Conservation (phyloP, 2,329 filamentous ascomycete genomes). For the Bipolaris oryzae region DNA sequence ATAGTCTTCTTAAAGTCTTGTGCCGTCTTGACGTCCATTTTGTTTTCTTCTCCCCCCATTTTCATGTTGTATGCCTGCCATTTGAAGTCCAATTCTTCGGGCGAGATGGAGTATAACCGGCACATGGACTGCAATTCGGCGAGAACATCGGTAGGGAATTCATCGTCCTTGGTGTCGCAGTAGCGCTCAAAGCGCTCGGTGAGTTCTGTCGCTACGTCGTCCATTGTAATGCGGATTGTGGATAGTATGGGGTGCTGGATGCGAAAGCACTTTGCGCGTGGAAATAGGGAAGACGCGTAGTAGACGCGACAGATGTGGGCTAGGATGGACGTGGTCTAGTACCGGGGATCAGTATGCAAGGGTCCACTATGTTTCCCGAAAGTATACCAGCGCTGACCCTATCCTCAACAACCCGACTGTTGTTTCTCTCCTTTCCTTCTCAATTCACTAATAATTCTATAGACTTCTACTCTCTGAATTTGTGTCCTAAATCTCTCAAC, state of each 20-base stretch:
- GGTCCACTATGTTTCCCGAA: conserved; percentile 21
- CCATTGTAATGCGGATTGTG: conserved; percentile 49
- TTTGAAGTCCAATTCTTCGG: conserved; percentile 94
- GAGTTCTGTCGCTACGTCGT: conserved; percentile 59
- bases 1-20: conserved; percentile 84
- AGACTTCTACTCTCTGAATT: neutral
- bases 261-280: conserved; percentile 19
- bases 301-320: conserved; percentile 31
- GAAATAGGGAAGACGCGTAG: conserved; percentile 36
- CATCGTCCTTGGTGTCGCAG: conserved; percentile 53
- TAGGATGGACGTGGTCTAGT: conserved; percentile 26
- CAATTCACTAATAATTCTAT: neutral
- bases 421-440: neutral
- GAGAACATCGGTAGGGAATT: conserved; percentile 77
- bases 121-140: conserved; percentile 85
- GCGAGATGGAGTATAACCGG: conserved; percentile 77
- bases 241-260: conserved; percentile 8
- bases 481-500: neutral
- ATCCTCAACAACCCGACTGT: conserved; percentile 1
- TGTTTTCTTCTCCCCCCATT: conserved; percentile 81
- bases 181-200: conserved; percentile 69
- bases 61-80: conserved; percentile 99
- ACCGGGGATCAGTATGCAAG: conserved; percentile 17
- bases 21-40: conserved; percentile 71
- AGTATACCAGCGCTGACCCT: conserved; percentile 13